Evolutionary conservation across 2,329 filamentous ascomycete species (phyloP), one percentile per base, ranked within the genome.

Genomic region (Akanthomyces dipterigenus): DNA sequence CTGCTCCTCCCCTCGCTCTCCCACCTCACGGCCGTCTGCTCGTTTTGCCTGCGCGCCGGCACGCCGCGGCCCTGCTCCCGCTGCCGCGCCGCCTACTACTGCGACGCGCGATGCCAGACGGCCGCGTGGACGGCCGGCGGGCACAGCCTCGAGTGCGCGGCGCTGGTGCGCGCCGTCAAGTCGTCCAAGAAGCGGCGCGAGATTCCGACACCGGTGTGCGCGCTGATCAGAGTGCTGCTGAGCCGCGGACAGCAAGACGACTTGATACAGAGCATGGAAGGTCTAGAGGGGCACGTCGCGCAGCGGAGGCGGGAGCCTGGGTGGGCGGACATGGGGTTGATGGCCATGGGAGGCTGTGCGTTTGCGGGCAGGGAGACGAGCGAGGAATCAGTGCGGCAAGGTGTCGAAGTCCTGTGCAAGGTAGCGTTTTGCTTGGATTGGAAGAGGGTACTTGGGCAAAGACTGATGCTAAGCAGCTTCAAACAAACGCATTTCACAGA

Each of bases 401-500:
- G 81, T 8, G 68, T 78, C 24, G 77, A 79, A 60, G 65, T 83
- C 2, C 64, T 86, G 40, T 85, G 82, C 72, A 82, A 84, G 76
- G 82, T 84, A 67, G 60, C 71, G 14, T 22, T 16, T 28, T 24
- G 2, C 0, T 8, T 22, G 5, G 38, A 5, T 5, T 45, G 34
- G 7, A n/a, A n/a, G 28, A 1, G 16, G n/a, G 24, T 12, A 4
- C 18, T 2, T n/a, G n/a, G n/a, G 48, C n/a, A 4, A 8, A 43
- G 24, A 22, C 34, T 34, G 9, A 38, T 36, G 12, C 8, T 2
- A 11, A 1, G 22, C 62, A 87, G 83, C 78, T 86, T 62, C 78
- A 84, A 68, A 84, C 83, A 42, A 88, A 88, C 70, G 78, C 83
- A 4, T 88, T 88, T 68, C 82, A 83, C 66, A 75, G 82, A 57